Evolutionary conservation across 768 basidiomycete species (phyloP).

Genomic region (Pisolithus orientalis): DNA sequence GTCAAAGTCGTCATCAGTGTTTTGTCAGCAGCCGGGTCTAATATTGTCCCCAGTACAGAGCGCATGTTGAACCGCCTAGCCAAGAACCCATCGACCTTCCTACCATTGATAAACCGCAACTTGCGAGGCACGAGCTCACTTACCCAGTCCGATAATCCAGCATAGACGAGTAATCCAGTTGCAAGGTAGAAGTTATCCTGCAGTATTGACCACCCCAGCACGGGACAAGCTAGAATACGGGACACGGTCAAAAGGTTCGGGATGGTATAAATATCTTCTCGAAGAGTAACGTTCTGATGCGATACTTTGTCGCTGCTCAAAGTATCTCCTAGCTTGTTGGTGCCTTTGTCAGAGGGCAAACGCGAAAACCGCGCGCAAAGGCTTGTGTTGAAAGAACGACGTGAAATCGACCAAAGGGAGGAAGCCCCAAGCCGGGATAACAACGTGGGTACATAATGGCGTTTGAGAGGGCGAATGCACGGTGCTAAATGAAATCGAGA

Average conservation of each 20-base stretch:
- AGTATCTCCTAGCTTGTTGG: constrained; percentile 4
- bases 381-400: constrained; percentile 12
- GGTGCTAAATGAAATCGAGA: constrained; percentile 3
- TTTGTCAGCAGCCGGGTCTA: constrained; percentile 98
- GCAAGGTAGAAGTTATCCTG: constrained; percentile 76
- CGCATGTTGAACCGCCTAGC: constrained; percentile 83
- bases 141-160: constrained; percentile 90
- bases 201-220: constrained; percentile 87
- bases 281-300: constrained; percentile 30
- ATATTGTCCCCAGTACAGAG: constrained; percentile 89
- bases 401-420: background rate
- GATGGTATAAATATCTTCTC: constrained; percentile 90
- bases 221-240: constrained; percentile 83
- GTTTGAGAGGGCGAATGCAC: background rate
- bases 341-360: constrained; percentile 5
- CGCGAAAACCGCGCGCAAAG: constrained; percentile 5
- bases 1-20: constrained; percentile 91
- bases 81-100: constrained; percentile 84
- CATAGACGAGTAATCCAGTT: constrained; percentile 79
- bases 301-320: constrained; percentile 1
- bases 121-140: constrained; percentile 22
- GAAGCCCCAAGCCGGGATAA: background rate
- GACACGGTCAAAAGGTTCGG: constrained; percentile 88
- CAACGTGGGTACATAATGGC: background rate
- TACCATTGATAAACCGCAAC: constrained; percentile 1